phyloP scores from a whole-genome alignment of 441 rosid species.

The Melastoma candidum region DNA sequence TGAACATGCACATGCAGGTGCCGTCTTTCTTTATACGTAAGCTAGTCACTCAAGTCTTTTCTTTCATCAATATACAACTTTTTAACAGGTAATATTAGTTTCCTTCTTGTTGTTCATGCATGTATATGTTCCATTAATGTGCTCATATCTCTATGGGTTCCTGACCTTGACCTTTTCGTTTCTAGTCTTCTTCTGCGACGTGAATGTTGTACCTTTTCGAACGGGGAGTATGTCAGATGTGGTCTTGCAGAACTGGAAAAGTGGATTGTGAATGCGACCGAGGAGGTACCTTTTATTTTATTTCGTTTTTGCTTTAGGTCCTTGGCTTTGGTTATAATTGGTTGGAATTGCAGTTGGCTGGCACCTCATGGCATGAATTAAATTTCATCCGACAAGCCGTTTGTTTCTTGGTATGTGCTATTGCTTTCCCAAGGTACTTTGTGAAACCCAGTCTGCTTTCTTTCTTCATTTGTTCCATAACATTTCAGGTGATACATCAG shows the following conservation, averaged over 20 bases:
- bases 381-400: conserved; percentile 97
- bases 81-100: conserved; percentile 65
- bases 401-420: conserved; percentile 75
- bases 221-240: conserved; percentile 95
- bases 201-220: conserved; percentile 97
- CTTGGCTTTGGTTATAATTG: conserved; percentile 8
- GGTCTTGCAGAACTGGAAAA: conserved; percentile 96
- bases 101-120: background rate
- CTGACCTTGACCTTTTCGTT: conserved; percentile 9
- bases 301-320: background rate
- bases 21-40: conserved; percentile 97
- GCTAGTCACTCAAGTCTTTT: conserved; percentile 92
- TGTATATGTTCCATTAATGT: background rate
- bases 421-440: conserved; percentile 1
- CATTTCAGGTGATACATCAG: conserved; percentile 86
- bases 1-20: conserved; percentile 37
- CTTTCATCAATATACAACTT: conserved; percentile 88
- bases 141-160: too few relatives aligned
- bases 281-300: conserved; percentile 50
- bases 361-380: conserved; percentile 98
- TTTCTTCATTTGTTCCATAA: conserved; percentile 11
- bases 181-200: conserved; percentile 87
- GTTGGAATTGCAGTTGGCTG: conserved; percentile 51
- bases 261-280: conserved; percentile 71
- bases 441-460: background rate